Evolutionary conservation across 176 grass and related monocot genomes (phyloP).

Genomic region (Bolboschoenus planiculmis): DNA sequence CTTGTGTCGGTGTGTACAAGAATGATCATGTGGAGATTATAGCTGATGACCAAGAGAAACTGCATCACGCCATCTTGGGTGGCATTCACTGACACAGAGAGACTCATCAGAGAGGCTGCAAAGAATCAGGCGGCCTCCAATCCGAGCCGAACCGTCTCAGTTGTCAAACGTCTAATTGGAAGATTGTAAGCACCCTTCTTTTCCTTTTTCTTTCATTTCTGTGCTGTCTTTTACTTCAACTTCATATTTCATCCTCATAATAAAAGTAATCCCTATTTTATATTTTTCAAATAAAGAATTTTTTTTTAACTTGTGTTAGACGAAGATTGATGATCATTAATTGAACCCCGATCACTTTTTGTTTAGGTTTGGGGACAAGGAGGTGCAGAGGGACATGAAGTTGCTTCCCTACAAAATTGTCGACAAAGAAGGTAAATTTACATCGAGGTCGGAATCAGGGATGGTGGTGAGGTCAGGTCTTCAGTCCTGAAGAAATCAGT

Average conservation of each 20-base stretch:
- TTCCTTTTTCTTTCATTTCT: not conserved
- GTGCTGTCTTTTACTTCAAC: too few relatives aligned
- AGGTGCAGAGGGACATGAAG: not conserved
- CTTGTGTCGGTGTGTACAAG: not conserved
- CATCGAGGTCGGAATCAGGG: not conserved
- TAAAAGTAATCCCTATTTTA: not conserved
- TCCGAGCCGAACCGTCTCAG: not conserved
- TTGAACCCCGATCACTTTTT: not conserved
- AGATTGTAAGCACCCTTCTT: not conserved
- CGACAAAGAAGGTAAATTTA: not conserved
- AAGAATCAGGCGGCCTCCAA: not conserved
- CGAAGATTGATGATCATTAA: too few relatives aligned
- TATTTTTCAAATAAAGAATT: not conserved
- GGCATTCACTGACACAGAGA: not conserved
- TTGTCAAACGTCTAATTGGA: not conserved
- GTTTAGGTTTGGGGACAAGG: not conserved
- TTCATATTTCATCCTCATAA: not conserved
- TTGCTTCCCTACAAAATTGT: not conserved
- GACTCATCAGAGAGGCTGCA: not conserved
- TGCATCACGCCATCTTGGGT: not conserved
- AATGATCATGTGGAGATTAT: not conserved
- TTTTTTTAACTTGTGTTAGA: not conserved
- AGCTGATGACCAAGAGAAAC: not conserved
- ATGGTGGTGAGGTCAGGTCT: not conserved
- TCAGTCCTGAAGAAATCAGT: not conserved